A percentile compares a stretch with the other conserved stretches of the same genome.
phyloP scores from a whole-genome alignment of 495 filamentous ascomycete species.

The Zalerion maritima region DNA sequence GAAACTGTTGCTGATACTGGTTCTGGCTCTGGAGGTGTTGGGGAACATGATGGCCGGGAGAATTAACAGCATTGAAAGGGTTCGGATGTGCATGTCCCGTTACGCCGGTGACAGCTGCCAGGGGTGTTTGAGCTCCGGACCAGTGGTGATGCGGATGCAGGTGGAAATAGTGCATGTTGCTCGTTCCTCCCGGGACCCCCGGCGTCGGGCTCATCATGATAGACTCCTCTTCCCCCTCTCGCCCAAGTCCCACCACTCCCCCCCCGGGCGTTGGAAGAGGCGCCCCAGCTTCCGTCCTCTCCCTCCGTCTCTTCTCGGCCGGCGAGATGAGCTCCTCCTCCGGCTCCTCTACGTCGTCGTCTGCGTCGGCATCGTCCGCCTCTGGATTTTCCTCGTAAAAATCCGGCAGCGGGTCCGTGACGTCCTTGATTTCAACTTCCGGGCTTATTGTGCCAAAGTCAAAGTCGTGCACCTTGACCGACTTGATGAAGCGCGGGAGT shows the following conservation, averaged over 20 bases:
- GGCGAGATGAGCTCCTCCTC: conserved; percentile 17
- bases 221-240: no score
- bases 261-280: no score
- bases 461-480: conserved; percentile 86
- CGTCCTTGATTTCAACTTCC: conserved; percentile 83
- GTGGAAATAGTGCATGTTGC: conserved; percentile 85
- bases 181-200: conserved; percentile 71
- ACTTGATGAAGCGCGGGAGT: conserved; percentile 90
- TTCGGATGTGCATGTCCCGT: no score
- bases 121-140: conserved; percentile 73
- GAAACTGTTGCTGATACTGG: no score
- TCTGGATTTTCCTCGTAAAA: conserved; percentile 84
- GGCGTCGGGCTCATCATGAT: no score
- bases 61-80: no score
- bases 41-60: no score
- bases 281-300: conserved; percentile 17
- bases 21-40: no score
- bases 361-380: conserved; percentile 27
- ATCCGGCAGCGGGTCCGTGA: conserved; percentile 86
- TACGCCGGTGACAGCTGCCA: conserved; percentile 73
- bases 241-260: no score
- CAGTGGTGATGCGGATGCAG: conserved; percentile 63
- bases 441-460: conserved; percentile 76
- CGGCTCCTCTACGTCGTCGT: conserved; percentile 21
- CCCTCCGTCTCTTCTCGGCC: conserved; percentile 28